Evolutionary conservation across 2,329 filamentous ascomycete genomes (phyloP).

Genomic region (Penicillium hordei): DNA sequence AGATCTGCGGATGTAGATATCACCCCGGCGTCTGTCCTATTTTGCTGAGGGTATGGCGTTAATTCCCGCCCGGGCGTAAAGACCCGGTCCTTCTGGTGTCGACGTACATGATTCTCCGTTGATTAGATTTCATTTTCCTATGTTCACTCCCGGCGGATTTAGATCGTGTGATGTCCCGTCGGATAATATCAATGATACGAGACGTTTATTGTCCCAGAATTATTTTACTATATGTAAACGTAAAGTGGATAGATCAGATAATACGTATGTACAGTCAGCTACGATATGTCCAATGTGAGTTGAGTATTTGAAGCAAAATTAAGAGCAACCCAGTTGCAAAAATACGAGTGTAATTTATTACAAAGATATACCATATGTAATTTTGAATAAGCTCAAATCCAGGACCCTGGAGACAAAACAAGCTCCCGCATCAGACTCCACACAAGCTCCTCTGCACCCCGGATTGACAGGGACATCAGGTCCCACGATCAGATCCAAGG

Average conservation of each 20-base stretch:
- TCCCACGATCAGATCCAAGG: constrained; percentile 12
- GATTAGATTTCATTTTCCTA: constrained; percentile 30
- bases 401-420: constrained; percentile 1
- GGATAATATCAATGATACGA: constrained; percentile 32
- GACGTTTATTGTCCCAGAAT: constrained; percentile 11
- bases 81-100: constrained; percentile 27
- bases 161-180: constrained; percentile 28
- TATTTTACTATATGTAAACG: background rate
- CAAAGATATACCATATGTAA: background rate
- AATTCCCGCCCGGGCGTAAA: constrained; percentile 27
- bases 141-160: constrained; percentile 27
- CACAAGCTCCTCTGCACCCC: constrained; percentile 25
- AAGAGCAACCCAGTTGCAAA: constrained; percentile 7
- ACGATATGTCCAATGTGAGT: background rate
- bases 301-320: background rate
- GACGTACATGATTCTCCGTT: constrained; percentile 27
- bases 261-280: background rate
- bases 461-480: constrained; percentile 16
- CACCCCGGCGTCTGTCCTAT: constrained; percentile 24
- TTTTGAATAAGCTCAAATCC: constrained; percentile 12
- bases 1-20: constrained; percentile 12
- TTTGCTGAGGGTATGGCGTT: constrained; percentile 34
- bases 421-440: constrained; percentile 18
- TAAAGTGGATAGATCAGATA: background rate
- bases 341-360: constrained; percentile 13